Percentiles rank a stretch among this genome's conserved stretches.
Evolutionary conservation across 108 stramenopile species (phyloP).

Genomic region (Nitzschia inconspicua): DNA sequence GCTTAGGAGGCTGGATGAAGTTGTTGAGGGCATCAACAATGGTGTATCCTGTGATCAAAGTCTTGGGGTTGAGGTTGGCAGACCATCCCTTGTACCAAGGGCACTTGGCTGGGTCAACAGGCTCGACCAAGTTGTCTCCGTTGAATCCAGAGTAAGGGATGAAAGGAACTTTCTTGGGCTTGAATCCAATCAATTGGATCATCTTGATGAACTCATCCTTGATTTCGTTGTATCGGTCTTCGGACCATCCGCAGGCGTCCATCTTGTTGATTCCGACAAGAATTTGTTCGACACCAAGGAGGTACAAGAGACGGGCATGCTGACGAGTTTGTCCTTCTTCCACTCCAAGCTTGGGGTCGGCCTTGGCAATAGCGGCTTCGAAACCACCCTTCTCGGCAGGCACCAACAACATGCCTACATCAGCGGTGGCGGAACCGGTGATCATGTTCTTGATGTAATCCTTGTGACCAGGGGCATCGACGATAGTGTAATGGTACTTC

Average conservation of each 20-base stretch:
- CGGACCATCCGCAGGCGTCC: conserved; percentile 68
- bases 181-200: conserved; percentile 77
- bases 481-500: conserved; percentile 79
- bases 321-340: conserved; percentile 80
- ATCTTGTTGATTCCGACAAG: conserved; percentile 82
- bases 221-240: conserved; percentile 72
- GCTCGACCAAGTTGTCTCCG: conserved; percentile 69
- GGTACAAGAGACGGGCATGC: conserved; percentile 75
- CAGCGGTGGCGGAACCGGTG: conserved; percentile 75
- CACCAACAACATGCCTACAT: conserved; percentile 74
- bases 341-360: conserved; percentile 70
- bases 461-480: conserved; percentile 81
- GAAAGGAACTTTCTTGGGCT: conserved; percentile 81
- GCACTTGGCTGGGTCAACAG: conserved; percentile 49
- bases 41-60: conserved; percentile 53
- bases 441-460: conserved; percentile 89
- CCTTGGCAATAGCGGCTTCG: conserved; percentile 86
- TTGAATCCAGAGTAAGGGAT: conserved; percentile 80
- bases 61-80: conserved; percentile 68
- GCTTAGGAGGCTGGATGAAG: conserved; percentile 65
- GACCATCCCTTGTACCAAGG: conserved; percentile 78
- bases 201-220: conserved; percentile 80
- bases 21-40: conserved; percentile 68
- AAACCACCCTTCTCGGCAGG: conserved; percentile 85
- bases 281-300: conserved; percentile 71